These are phyloP conservation scores for Pseudogymnoascus sp. DNA, from an alignment of 2,329 filamentous ascomycete species.

Conservation along the genomic window DNA sequence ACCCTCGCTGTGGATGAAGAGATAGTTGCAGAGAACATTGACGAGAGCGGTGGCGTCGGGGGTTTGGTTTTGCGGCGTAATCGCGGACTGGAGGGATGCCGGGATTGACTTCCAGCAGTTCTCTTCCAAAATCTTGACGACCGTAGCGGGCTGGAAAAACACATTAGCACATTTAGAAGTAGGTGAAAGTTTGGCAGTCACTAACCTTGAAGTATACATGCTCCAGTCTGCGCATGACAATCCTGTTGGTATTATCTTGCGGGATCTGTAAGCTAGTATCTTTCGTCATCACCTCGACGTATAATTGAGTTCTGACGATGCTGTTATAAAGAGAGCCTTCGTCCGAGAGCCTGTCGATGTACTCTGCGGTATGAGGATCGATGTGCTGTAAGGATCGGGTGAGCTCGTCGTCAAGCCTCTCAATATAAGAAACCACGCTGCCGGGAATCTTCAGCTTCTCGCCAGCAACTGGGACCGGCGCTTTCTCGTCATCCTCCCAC, in stretches of 20 bases:
- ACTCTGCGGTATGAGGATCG: slow-evolving; percentile 96
- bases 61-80: slow-evolving; percentile 65
- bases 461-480: slow-evolving; percentile 61
- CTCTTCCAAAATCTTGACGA: slow-evolving; percentile 88
- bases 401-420: slow-evolving; percentile 94
- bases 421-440: slow-evolving; percentile 87
- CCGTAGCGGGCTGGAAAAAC: slow-evolving; percentile 62
- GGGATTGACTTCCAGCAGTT: slow-evolving; percentile 83
- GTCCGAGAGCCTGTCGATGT: slow-evolving; percentile 89
- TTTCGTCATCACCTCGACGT: slow-evolving; percentile 74
- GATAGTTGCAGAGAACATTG: slow-evolving; percentile 83
- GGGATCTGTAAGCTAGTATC: slow-evolving; percentile 61
- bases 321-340: slow-evolving; percentile 86
- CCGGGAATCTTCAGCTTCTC: slow-evolving; percentile 87
- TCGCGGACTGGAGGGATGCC: slow-evolving; percentile 60
- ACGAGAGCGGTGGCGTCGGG: slow-evolving; percentile 69
- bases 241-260: slow-evolving; percentile 84
- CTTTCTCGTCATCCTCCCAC: slow-evolving; percentile 98
- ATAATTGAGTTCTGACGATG: slow-evolving; percentile 80
- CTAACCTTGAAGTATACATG: slow-evolving; percentile 95
- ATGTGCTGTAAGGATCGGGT: slow-evolving; percentile 95
- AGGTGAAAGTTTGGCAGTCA: slow-evolving; percentile 9
- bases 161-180: slow-evolving; percentile 20
- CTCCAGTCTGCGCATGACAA: slow-evolving; percentile 88
- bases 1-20: slow-evolving; percentile 89